A percentile compares a stretch with the other conserved stretches of the same genome.
Evolutionary conservation across 768 basidiomycete species (phyloP).

Genomic region (Strobilomyces confusus): DNA sequence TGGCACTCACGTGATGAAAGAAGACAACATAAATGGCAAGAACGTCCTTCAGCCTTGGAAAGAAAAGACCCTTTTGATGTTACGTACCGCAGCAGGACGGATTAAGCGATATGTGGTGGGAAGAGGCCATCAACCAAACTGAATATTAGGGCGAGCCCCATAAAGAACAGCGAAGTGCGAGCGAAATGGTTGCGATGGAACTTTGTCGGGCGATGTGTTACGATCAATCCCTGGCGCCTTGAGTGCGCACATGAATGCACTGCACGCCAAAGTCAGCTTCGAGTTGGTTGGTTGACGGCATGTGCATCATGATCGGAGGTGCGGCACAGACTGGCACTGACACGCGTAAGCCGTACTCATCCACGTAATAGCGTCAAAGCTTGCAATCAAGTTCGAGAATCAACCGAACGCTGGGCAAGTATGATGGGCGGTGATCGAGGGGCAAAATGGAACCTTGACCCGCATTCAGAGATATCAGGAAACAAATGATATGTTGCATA

Average conservation of each 20-base stretch:
- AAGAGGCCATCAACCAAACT: constrained; percentile 38
- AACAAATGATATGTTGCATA: constrained; percentile 52
- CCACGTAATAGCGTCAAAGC: constrained; percentile 34
- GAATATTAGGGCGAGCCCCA: constrained; percentile 51
- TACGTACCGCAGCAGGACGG: constrained; percentile 6
- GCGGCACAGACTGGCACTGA: constrained; percentile 5
- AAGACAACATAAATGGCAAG: constrained; percentile 46
- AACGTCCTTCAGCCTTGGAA: constrained; percentile 16
- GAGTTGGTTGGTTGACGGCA: constrained; percentile 3
- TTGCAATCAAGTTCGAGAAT: constrained; percentile 29
- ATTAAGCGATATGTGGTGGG: constrained; percentile 7
- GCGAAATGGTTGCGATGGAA: constrained; percentile 61
- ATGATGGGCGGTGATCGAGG: constrained; percentile 20
- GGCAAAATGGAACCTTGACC: constrained; percentile 34
- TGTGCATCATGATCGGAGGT: constrained; percentile 1
- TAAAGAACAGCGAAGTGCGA: constrained; percentile 54
- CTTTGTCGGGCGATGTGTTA: constrained; percentile 46
- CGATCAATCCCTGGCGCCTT: constrained; percentile 39
- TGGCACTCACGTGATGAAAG: constrained; percentile 55
- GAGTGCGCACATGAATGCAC: constrained; percentile 20
- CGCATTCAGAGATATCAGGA: constrained; percentile 58
- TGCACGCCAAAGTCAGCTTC: constrained; percentile 6
- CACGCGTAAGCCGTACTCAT: constrained; percentile 30
- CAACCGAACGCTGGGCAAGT: constrained; percentile 20
- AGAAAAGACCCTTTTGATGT: background rate